Evolutionary conservation across 140 eudicot species (phyloP).

Genomic region (Cichorium intybus): DNA sequence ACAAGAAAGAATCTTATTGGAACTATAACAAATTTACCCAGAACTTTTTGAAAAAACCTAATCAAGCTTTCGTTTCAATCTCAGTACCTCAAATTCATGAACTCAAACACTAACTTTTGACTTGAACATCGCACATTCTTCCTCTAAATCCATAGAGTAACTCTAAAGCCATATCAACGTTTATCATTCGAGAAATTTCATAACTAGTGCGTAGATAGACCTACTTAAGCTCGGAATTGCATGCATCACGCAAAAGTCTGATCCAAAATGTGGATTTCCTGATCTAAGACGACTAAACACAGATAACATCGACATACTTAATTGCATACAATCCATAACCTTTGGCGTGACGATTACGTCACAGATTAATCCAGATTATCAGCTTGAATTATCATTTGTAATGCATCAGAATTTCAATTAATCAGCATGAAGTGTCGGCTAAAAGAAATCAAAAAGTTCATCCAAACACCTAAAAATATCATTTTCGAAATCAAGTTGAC

Average conservation of each 20-base stretch:
- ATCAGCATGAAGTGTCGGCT: not conserved
- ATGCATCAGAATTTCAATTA: not conserved
- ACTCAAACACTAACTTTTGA: not conserved
- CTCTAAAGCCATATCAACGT: too few relatives aligned
- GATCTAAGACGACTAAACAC: constrained; percentile 6
- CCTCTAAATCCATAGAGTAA: too few relatives aligned
- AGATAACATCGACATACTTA: not conserved
- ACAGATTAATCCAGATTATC: not conserved
- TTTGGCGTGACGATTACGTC: not conserved
- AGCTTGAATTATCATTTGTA: not conserved
- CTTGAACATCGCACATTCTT: not conserved
- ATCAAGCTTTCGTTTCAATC: not conserved
- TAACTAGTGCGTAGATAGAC: too few relatives aligned
- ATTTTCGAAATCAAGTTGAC: not conserved
- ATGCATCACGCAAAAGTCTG: not conserved
- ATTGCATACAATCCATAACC: not conserved
- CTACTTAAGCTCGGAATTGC: not conserved
- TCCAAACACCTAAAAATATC: not conserved
- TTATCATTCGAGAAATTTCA: too few relatives aligned
- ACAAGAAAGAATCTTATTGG: not conserved
- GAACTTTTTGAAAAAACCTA: too few relatives aligned
- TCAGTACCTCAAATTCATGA: not conserved
- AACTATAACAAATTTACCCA: too few relatives aligned
- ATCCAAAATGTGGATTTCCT: constrained; percentile 1
- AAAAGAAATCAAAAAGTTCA: not conserved